A percentile compares a stretch with the other conserved stretches of the same genome.
These are phyloP conservation scores for Aristolochia fimbriata DNA, from an alignment of 164 flowering plant species.

Conservation along the genomic window DNA sequence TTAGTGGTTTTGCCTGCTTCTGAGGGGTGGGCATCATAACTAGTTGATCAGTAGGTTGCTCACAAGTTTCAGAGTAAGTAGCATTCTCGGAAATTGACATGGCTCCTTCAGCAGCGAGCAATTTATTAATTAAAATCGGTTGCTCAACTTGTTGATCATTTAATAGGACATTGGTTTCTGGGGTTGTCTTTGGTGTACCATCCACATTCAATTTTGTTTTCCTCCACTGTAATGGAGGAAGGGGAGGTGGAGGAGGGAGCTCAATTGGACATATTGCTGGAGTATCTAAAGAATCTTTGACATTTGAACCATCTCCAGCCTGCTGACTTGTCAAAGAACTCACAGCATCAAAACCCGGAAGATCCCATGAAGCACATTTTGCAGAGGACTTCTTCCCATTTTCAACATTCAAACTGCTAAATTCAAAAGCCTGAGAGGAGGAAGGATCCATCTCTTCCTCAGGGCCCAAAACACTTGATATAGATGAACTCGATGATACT, in stretches of 20 bases:
- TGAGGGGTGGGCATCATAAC: background rate
- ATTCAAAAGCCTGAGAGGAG: slow-evolving; percentile 8
- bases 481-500: slow-evolving; percentile 39
- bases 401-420: slow-evolving; percentile 10
- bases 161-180: slow-evolving; percentile 18
- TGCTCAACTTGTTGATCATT: slow-evolving; percentile 5
- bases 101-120: too few species aligned
- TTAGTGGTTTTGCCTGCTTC: background rate
- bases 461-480: slow-evolving; percentile 29
- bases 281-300: slow-evolving; percentile 5
- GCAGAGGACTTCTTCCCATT: slow-evolving; percentile 15
- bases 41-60: background rate
- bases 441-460: slow-evolving; percentile 18
- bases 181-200: slow-evolving; percentile 13
- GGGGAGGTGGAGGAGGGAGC: slow-evolving; percentile 54
- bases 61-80: background rate
- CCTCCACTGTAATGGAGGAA: slow-evolving; percentile 58
- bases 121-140: too few species aligned
- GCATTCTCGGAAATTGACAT: slow-evolving; percentile 13
- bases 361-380: slow-evolving; percentile 24
- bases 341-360: slow-evolving; percentile 35
- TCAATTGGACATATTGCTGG: slow-evolving; percentile 13
- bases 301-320: slow-evolving; percentile 8
- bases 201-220: slow-evolving; percentile 18
- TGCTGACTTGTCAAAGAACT: slow-evolving; percentile 20